Evolutionary conservation across 2,329 filamentous ascomycete species (phyloP), one percentile per base, ranked within the genome.

Genomic region (Aspergillus puulaauensis): DNA sequence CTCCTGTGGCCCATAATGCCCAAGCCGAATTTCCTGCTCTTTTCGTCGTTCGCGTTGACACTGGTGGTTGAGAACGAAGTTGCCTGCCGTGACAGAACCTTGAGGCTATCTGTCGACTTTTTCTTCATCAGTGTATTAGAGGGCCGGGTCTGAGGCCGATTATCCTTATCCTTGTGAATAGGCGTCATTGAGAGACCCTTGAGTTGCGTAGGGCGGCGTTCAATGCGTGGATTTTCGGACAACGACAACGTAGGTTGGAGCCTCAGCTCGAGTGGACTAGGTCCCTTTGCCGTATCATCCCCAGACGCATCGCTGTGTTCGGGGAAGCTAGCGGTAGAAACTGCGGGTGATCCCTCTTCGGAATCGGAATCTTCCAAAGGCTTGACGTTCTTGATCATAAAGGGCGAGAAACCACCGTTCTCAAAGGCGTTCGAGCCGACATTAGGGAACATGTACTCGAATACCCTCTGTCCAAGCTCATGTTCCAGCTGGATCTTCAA

Each of bases 391-490:
- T 76, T 75, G 70, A 82, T 78, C 73, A 80, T 76, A 59, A 82
- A 78, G 33, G 81, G 80, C 15, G 80, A 82, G 63, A 82, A 81
- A 3, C 76, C 75, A 17, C 77, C 76, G 52, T 72, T 74, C 58
- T 81, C 80, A 53, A 79, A 80, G 1, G 75, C 78, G 61, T 76
- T 71, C 73, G 83, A 75, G 73, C 87, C 87, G 65, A 90, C 85
- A 11, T 90, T 91, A 0, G 95, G 96, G 79, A 99, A 99, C 66
- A 99, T 91, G 75, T 99, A 99, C 76, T 97, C 93, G 65, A 99
- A 96, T 2, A 99, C 80, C 65, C 89, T 91, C 77, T 96, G 93
- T 45, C 93, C 93, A 49, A 96, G 88, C 66, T 98, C 93, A 37
- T 88, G 89, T 75, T 99, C 95, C 37, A 99, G 81, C 72, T 99